Percentiles rank a stretch among this genome's conserved stretches.
Conservation (phyloP, 805 yeast species). For the Candida bentonensis region DNA sequence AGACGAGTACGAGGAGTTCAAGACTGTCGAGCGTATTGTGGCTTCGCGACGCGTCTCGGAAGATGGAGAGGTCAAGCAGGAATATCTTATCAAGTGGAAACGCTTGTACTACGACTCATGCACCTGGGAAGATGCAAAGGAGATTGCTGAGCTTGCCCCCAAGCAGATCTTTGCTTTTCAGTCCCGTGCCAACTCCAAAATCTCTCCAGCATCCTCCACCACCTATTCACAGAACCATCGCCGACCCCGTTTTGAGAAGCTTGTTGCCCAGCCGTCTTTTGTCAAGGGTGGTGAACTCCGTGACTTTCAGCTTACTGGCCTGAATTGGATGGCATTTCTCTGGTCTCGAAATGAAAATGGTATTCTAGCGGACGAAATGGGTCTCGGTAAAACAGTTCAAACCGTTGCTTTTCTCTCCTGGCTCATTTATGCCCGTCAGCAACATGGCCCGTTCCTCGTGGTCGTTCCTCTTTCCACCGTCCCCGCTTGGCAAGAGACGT, state of each 20-base stretch:
- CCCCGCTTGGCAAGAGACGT: slow-evolving; percentile 99
- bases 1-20: slow-evolving; percentile 74
- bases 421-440: slow-evolving; percentile 89
- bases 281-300: slow-evolving; percentile 84
- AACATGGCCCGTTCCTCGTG: slow-evolving; percentile 92
- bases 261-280: slow-evolving; percentile 73
- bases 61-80: slow-evolving; percentile 47
- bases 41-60: slow-evolving; percentile 52
- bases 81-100: slow-evolving; percentile 87
- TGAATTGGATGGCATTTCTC: slow-evolving; percentile 98
- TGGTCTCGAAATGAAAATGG: slow-evolving; percentile 98
- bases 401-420: slow-evolving; percentile 90
- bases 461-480: slow-evolving; percentile 94
- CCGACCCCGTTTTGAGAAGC: slow-evolving; percentile 72
- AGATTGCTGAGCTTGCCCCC: slow-evolving; percentile 74
- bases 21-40: slow-evolving; percentile 79
- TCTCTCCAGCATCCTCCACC: slow-evolving; percentile 69
- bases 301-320: slow-evolving; percentile 95
- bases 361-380: slow-evolving; percentile 97
- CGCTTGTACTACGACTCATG: slow-evolving; percentile 88
- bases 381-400: slow-evolving; percentile 94
- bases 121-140: slow-evolving; percentile 91
- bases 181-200: slow-evolving; percentile 66
- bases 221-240: slow-evolving; percentile 53
- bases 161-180: slow-evolving; percentile 73